Evolutionary conservation across 1,139 yeast species (phyloP).

Genomic region (Candida dubliniensis): DNA sequence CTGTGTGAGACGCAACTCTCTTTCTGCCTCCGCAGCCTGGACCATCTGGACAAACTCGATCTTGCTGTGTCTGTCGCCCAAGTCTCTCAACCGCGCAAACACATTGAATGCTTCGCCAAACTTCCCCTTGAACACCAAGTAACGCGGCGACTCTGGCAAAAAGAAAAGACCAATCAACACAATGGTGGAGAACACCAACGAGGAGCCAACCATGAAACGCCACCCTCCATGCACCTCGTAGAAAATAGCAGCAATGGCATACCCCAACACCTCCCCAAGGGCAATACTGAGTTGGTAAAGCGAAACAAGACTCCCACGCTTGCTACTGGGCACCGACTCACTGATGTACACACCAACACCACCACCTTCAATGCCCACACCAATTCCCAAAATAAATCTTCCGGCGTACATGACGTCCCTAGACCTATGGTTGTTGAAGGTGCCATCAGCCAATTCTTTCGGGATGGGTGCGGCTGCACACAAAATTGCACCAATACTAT

Average conservation of each 20-base stretch:
- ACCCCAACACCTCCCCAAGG: slow-evolving; percentile 59
- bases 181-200: slow-evolving; percentile 54
- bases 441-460: slow-evolving; percentile 7
- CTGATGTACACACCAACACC: slow-evolving; percentile 59
- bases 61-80: slow-evolving; percentile 36
- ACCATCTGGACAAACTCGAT: slow-evolving; percentile 53
- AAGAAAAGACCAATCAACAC: slow-evolving; percentile 48
- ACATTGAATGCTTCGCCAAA: slow-evolving; percentile 51
- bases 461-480: slow-evolving; percentile 44
- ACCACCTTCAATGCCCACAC: slow-evolving; percentile 63
- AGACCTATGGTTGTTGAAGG: slow-evolving; percentile 26
- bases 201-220: slow-evolving; percentile 62
- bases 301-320: slow-evolving; percentile 59
- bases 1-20: slow-evolving; percentile 25
- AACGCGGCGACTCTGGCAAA: slow-evolving; percentile 54
- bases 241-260: slow-evolving; percentile 56
- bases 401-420: slow-evolving; percentile 49
- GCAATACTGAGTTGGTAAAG: slow-evolving; percentile 60
- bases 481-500: slow-evolving; percentile 47
- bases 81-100: slow-evolving; percentile 56
- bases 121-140: slow-evolving; percentile 49
- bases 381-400: slow-evolving; percentile 55
- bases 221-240: slow-evolving; percentile 54
- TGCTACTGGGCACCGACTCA: slow-evolving; percentile 58
- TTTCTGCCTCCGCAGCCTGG: slow-evolving; percentile 31